phyloP scores from a whole-genome alignment of 495 filamentous ascomycete species.

The Aspergillus bridgeri region DNA sequence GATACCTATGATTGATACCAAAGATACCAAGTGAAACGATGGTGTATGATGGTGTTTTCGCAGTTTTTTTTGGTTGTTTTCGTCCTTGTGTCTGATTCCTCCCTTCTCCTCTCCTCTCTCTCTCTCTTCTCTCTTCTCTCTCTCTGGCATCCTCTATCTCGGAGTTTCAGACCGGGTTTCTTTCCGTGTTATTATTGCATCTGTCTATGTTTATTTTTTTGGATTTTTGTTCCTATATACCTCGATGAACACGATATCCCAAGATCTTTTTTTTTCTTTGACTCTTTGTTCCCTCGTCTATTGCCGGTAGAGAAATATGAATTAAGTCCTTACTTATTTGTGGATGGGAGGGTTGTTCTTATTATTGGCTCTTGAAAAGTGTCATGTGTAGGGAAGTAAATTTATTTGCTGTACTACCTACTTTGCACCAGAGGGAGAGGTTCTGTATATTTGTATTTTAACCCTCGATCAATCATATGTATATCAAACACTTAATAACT shows the following conservation, averaged over 20 bases:
- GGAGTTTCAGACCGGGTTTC: conserved; percentile 9
- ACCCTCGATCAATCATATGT: no score
- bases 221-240: conserved; percentile 17
- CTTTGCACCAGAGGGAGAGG: no score
- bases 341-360: no score
- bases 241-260: conserved; percentile 14
- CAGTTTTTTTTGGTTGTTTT: conserved; percentile 10
- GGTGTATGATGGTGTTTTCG: conserved; percentile 17
- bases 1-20: conserved; percentile 12
- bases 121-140: conserved; percentile 1
- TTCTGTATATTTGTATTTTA: no score
- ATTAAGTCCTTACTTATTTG: background rate
- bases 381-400: no score
- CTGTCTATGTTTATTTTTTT: conserved; percentile 9
- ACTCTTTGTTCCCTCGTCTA: no score
- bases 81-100: conserved; percentile 21
- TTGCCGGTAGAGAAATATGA: background rate
- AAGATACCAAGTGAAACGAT: conserved; percentile 32
- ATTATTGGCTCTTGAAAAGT: no score
- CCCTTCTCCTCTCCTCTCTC: conserved; percentile 14
- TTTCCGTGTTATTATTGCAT: conserved; percentile 1
- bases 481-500: no score
- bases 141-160: conserved; percentile 1
- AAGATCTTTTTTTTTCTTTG: background rate
- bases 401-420: no score